These are phyloP conservation scores for Monascus ruber DNA, from an alignment of 2,329 filamentous ascomycete species.

Conservation along the genomic window DNA sequence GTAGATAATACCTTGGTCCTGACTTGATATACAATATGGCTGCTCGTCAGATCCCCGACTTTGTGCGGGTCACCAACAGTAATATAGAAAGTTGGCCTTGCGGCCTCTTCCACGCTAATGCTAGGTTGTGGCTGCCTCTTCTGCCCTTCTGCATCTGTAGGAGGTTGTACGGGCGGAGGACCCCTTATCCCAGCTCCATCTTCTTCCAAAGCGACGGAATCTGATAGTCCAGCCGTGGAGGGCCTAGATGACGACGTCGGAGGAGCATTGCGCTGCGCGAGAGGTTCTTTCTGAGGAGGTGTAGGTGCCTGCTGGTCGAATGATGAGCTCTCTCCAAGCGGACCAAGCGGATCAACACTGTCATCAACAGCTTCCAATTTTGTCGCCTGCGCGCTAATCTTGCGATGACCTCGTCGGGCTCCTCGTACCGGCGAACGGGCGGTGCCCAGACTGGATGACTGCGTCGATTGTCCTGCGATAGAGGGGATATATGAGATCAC, in stretches of 20 bases:
- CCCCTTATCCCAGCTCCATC: constrained; percentile 53
- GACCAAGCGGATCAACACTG: constrained; percentile 51
- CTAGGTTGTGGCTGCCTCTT: constrained; percentile 57
- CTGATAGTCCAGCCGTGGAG: constrained; percentile 41
- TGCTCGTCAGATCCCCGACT: constrained; percentile 90
- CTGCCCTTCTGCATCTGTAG: constrained; percentile 28
- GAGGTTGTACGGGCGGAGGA: constrained; percentile 48
- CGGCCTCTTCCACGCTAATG: constrained; percentile 82
- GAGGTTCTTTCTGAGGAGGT: constrained; percentile 49
- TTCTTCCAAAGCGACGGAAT: constrained; percentile 63
- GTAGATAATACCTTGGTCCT: constrained; percentile 61
- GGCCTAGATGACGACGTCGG: constrained; percentile 30
- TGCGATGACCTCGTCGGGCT: constrained; percentile 43
- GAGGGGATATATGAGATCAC: constrained; percentile 2
- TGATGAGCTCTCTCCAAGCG: constrained; percentile 40
- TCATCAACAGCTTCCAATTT: constrained; percentile 53
- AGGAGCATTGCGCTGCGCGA: constrained; percentile 24
- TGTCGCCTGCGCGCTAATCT: constrained; percentile 49
- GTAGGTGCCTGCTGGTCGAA: constrained; percentile 43
- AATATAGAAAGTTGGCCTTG: constrained; percentile 84
- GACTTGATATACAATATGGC: constrained; percentile 95
- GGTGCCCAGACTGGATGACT: constrained; percentile 28
- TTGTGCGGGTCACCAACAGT: constrained; percentile 94
- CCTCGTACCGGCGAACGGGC: constrained; percentile 38
- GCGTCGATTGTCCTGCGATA: constrained; percentile 21